Conservation (phyloP, 768 basidiomycete species). For the Lactifluus rugatus region DNA sequence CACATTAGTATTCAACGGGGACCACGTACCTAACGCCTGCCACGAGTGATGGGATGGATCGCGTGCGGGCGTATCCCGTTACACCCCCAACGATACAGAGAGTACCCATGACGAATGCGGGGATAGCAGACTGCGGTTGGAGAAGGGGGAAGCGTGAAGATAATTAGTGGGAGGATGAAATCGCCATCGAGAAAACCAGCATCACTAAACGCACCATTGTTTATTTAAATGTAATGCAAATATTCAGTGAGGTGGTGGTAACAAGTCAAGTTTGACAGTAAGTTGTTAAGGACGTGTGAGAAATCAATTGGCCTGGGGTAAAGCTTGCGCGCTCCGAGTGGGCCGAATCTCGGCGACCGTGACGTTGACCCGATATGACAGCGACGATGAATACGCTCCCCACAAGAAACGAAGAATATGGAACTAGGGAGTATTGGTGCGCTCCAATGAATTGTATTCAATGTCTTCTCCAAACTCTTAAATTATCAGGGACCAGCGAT, state of each 20-base stretch:
- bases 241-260: background rate
- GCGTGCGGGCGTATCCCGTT: constrained; percentile 59
- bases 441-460: constrained; percentile 15
- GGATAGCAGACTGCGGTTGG: constrained; percentile 58
- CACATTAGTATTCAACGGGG: too few relatives aligned
- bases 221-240: too few relatives aligned
- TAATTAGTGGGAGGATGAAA: background rate
- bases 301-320: background rate
- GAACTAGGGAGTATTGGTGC: constrained; percentile 61
- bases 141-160: background rate
- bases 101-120: constrained; percentile 67
- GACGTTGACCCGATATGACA: too few relatives aligned
- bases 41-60: constrained; percentile 73
- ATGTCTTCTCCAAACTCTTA: background rate
- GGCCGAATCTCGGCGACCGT: background rate
- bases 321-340: background rate
- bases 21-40: constrained; percentile 64
- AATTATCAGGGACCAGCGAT: constrained; percentile 52
- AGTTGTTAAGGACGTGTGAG: constrained; percentile 2
- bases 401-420: constrained; percentile 57
- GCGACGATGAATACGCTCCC: constrained; percentile 33
- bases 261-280: background rate
- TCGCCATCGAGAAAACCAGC: background rate
- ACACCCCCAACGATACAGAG: constrained; percentile 71
- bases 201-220: constrained; percentile 2